Evolutionary conservation across 495 filamentous ascomycete genomes (phyloP), one percentile per base, ranked within the genome.

Genomic region (Neurospora sp.): DNA sequence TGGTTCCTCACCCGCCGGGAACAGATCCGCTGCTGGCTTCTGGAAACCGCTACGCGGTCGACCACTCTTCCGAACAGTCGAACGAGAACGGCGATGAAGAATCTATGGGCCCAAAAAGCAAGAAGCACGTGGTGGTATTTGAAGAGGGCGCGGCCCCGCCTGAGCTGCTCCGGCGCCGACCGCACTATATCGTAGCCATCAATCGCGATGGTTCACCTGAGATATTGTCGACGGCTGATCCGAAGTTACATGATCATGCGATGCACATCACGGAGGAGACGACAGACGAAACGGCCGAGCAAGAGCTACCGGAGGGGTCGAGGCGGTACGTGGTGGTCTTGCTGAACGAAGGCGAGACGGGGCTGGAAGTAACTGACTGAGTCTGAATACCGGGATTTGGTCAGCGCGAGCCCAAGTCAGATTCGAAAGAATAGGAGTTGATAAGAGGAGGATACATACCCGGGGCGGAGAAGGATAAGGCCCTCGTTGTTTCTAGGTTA

Each of bases 281-380:
- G 53, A 61, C 53, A 16, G 53, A 35, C 27, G 53, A 61, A 8
- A 16, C 53, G 53, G 48, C 17, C 8, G 72, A 16, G 0, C 71
- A 69, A 20, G 77, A 74, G 38, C 68, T 73, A 65, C 22, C 70
- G 17, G 75, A 68, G 1, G 73, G 44, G 2, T 73, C 74, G 37
- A 59, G 74, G 35, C 77, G 79, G 6, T 80, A 80, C 69, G 78
- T 80, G 14, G 79, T 80, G 20, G 75, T 80, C 1, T n/a, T 78
- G 12, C 40, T 80, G 35, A 75, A 78, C 12, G 70, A 75, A 53
- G 76, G 70, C 6, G 73, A 76, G 35, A 70, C 65, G 61, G 71
- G 40, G 14, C 5, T 68, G 9, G 65, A 74, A 31, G 44, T 27
- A 9, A 61, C 53, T 61, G 53, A 61, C 27, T 61, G 53, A 61